A percentile compares a stretch with the other conserved stretches of the same genome.
phyloP scores from a whole-genome alignment of 2,329 filamentous ascomycete genomes.

The Pyrenophora teres region DNA sequence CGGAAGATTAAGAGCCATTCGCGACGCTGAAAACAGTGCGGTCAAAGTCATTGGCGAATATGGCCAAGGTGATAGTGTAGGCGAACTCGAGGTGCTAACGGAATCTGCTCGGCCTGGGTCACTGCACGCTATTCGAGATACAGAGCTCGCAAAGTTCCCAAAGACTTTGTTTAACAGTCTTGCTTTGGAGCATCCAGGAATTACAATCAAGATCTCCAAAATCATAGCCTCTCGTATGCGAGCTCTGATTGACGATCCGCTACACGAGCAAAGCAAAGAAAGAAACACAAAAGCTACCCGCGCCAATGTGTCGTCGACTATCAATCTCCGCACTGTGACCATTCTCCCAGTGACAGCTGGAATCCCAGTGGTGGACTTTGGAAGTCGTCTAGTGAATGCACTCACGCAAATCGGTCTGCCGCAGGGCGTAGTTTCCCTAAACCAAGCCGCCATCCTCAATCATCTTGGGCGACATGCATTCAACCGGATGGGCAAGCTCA shows the following conservation, averaged over 20 bases:
- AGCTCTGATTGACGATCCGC: slow-evolving; percentile 79
- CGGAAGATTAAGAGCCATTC: slow-evolving; percentile 81
- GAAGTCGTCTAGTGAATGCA: slow-evolving; percentile 83
- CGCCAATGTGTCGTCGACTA: slow-evolving; percentile 76
- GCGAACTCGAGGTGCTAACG: slow-evolving; percentile 94
- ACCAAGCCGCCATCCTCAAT: slow-evolving; percentile 90
- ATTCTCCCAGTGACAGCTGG: slow-evolving; percentile 89
- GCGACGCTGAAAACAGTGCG: slow-evolving; percentile 78
- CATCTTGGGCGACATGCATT: slow-evolving; percentile 96
- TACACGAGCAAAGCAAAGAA: slow-evolving; percentile 69
- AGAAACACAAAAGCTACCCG: slow-evolving; percentile 60
- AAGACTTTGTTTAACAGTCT: slow-evolving; percentile 96
- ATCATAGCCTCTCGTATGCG: slow-evolving; percentile 97
- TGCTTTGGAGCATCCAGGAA: slow-evolving; percentile 94
- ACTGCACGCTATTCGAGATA: slow-evolving; percentile 93
- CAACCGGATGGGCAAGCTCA: slow-evolving; percentile 95
- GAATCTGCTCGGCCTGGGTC: slow-evolving; percentile 90
- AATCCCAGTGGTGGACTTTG: slow-evolving; percentile 93
- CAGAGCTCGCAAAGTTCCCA: slow-evolving; percentile 93
- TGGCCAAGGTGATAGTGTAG: slow-evolving; percentile 96
- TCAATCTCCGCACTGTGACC: slow-evolving; percentile 91
- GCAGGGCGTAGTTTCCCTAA: slow-evolving; percentile 88
- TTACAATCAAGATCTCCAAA: slow-evolving; percentile 98
- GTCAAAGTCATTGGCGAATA: slow-evolving; percentile 89
- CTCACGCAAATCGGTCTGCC: slow-evolving; percentile 85